phyloP scores from a whole-genome alignment of 495 filamentous ascomycete genomes.

The Hypoxylon fuscum region DNA sequence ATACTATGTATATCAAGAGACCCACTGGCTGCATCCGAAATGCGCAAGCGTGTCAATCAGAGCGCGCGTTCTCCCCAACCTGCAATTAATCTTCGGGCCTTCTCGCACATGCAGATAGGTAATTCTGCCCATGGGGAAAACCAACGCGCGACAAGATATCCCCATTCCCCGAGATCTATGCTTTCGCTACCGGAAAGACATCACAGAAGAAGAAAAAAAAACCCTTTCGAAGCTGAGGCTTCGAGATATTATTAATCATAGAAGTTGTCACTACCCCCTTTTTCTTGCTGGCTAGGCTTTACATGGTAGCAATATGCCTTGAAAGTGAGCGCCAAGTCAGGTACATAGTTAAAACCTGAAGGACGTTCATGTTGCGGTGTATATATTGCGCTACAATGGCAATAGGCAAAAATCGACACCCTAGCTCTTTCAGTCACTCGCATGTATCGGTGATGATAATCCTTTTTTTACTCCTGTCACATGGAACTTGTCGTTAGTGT shows the following conservation, averaged over 20 bases:
- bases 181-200: neutral
- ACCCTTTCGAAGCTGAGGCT: neutral
- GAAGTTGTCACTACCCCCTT: too few species aligned
- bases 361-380: neutral
- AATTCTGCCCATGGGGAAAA: constrained; percentile 29
- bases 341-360: neutral
- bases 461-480: constrained; percentile 6
- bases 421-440: neutral
- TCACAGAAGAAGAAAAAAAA: constrained; percentile 1
- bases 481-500: constrained; percentile 7
- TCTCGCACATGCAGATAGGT: constrained; percentile 8
- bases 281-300: too few species aligned
- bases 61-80: constrained; percentile 9
- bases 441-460: neutral
- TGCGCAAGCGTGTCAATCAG: constrained; percentile 28
- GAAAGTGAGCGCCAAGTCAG: too few species aligned
- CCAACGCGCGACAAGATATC: constrained; percentile 6
- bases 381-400: neutral
- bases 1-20: constrained; percentile 8
- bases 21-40: constrained; percentile 10
- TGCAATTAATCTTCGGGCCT: constrained; percentile 33
- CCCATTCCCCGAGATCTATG: constrained; percentile 9
- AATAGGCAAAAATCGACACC: neutral
- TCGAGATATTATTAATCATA: neutral
- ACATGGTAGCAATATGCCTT: too few species aligned